Evolutionary conservation across 257 asterid genomes (phyloP).

Genomic region (Nicotiana otophora): DNA sequence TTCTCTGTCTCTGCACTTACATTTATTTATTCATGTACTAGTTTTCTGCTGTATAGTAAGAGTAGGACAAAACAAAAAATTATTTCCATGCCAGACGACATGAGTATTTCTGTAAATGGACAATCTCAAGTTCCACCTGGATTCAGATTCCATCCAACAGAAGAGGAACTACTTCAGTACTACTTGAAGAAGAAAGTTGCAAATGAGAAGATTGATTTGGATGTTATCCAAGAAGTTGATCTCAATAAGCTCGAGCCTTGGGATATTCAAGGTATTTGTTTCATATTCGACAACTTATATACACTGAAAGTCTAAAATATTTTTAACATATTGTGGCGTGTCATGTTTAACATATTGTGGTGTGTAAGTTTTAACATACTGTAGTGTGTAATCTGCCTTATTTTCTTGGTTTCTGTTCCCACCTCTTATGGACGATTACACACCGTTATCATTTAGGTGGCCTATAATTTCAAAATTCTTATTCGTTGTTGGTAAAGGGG

Average conservation of each 20-base stretch:
- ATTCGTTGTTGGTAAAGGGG: too few relatives aligned
- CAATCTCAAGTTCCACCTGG: slow-evolving; percentile 90
- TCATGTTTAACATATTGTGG: neutral
- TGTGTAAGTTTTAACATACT: neutral
- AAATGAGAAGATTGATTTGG: slow-evolving; percentile 67
- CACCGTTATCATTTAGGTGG: neutral
- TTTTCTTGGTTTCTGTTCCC: neutral
- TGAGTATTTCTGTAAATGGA: slow-evolving; percentile 76
- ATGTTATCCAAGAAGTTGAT: slow-evolving; percentile 82
- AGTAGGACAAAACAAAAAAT: neutral
- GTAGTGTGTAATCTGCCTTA: neutral
- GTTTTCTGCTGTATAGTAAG: neutral
- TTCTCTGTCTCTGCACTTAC: neutral
- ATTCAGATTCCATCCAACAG: slow-evolving; percentile 90
- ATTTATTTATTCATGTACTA: neutral
- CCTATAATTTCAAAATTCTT: too few relatives aligned
- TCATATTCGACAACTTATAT: neutral
- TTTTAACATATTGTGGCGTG: neutral
- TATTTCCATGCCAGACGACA: slow-evolving; percentile 18
- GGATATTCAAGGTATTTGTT: slow-evolving; percentile 76
- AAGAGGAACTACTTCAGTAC: slow-evolving; percentile 83
- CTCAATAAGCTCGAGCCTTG: slow-evolving; percentile 94
- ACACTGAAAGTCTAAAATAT: neutral
- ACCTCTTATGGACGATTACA: neutral
- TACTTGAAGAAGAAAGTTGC: slow-evolving; percentile 79